Percentiles rank a stretch among this genome's conserved stretches.
phyloP scores from a whole-genome alignment of 2,329 filamentous ascomycete genomes.

The Aspergillus piperis region DNA sequence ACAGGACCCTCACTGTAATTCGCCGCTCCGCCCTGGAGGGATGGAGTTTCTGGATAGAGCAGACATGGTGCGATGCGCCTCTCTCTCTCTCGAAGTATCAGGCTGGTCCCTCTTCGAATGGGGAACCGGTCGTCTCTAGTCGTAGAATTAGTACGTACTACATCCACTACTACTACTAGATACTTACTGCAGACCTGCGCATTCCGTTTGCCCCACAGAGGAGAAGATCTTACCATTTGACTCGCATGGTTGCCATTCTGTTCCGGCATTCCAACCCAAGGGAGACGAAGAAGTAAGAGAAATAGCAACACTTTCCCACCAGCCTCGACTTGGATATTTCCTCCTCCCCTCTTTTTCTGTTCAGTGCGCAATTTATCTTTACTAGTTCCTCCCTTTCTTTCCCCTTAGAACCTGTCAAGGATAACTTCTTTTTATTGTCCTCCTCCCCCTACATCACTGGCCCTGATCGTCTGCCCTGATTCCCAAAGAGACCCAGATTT shows the following conservation, averaged over 20 bases:
- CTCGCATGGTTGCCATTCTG: constrained; percentile 14
- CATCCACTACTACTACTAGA: background rate
- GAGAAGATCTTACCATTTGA: constrained; percentile 15
- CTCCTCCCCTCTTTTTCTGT: background rate
- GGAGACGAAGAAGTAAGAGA: background rate
- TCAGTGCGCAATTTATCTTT: background rate
- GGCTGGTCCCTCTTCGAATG: too few relatives aligned
- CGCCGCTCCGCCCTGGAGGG: background rate
- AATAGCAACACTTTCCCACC: background rate
- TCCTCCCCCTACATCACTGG: background rate
- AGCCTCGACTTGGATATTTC: background rate
- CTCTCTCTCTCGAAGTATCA: too few relatives aligned
- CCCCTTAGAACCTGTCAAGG: background rate
- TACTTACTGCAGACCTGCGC: background rate
- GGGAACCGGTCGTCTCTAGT: too few relatives aligned
- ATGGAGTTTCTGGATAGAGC: background rate
- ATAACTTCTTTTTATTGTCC: too few relatives aligned
- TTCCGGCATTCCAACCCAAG: constrained; percentile 10
- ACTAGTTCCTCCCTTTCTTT: background rate
- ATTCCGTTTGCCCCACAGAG: constrained; percentile 6
- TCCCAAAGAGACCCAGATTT: background rate
- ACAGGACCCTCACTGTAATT: background rate
- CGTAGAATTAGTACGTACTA: background rate
- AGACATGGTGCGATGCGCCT: background rate
- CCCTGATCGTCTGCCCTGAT: background rate